A percentile compares a stretch with the other conserved stretches of the same genome.
Conservation (phyloP, 345 rosid species). For the Citrus glauca region DNA sequence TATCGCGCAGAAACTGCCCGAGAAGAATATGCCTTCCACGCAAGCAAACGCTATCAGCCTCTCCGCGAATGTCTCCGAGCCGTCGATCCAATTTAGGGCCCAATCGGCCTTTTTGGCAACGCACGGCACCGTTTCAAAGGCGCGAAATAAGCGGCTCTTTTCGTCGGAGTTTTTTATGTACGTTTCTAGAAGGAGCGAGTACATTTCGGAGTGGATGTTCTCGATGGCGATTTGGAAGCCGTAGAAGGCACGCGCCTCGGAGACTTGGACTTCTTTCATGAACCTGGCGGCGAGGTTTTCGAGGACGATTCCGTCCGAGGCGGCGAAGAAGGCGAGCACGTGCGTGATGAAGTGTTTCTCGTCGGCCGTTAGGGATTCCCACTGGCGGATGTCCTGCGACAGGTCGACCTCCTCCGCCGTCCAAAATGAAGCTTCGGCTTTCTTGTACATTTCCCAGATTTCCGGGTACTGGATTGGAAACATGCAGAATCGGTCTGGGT, state of each 20-base stretch:
- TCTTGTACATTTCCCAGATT: slow-evolving; percentile 98
- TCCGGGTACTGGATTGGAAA: slow-evolving; percentile 86
- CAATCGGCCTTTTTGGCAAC: slow-evolving; percentile 71
- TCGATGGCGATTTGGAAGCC: slow-evolving; percentile 97
- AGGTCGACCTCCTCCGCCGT: slow-evolving; percentile 97
- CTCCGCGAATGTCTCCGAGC: slow-evolving; percentile 75
- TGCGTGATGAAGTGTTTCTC: slow-evolving; percentile 87
- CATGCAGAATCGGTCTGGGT: slow-evolving; percentile 88
- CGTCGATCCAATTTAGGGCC: slow-evolving; percentile 85
- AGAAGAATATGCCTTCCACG: slow-evolving; percentile 95
- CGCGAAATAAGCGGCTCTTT: slow-evolving; percentile 57
- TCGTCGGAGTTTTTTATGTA: slow-evolving; percentile 75
- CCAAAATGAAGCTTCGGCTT: slow-evolving; percentile 97
- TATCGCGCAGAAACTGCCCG: slow-evolving; percentile 85
- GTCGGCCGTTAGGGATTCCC: slow-evolving; percentile 66
- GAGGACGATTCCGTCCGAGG: neutral
- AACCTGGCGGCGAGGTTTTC: slow-evolving; percentile 49
- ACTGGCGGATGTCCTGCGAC: slow-evolving; percentile 68
- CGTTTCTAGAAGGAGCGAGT: slow-evolving; percentile 84
- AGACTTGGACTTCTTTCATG: slow-evolving; percentile 89
- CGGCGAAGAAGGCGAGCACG: slow-evolving; percentile 33
- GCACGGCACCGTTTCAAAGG: slow-evolving; percentile 77
- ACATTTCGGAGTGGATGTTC: slow-evolving; percentile 97
- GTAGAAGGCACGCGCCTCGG: slow-evolving; percentile 97
- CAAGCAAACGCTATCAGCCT: slow-evolving; percentile 81